Base-by-base conservation (phyloP, 441 rosid genomes). In the Populus tomentosa region DNA sequence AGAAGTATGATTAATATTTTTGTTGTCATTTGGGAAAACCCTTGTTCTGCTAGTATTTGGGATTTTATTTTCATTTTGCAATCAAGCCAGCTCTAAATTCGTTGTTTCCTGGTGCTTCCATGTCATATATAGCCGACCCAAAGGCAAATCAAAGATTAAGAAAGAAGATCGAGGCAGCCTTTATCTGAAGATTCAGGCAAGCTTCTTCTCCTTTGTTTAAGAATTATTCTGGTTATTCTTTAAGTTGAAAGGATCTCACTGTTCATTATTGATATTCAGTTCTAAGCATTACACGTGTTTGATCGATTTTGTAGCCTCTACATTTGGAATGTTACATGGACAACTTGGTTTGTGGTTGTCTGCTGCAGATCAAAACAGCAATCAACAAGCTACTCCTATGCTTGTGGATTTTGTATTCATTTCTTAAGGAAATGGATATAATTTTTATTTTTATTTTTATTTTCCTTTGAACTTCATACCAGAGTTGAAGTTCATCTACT, bases 121-220 rank as follows among this genome's bases (percentile, higher is more conserved):
- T 64, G 71, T 32, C 46, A 67, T 14, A 33, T 50, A n/a, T 42
- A 50, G 63, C 13, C 32, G 14, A 20, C 3, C 1, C 42, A 46
- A 28, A 26, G 67, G 38, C 67, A 69, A 62, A 56, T 35, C 36
- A 35, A 26, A 77, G 36, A 35, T 18, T 7, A 21, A n/a, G 11
- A 46, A 74, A 67, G 63, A 72, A 40, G 30, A 6, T 46, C 72
- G 10, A 13, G 77, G 75, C 32, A 20, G 66, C 10, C 71, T 70
- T 16, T 65, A 64, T 62, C 56, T 20, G 77, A 70, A 73, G 70
- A 24, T 70, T 23, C 59, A 77, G 79, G 88, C 74, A 69, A 77
- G 67, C 26, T 74, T 35, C 38, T 56, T 73, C 30, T 35, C 28
- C 23, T 42, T 0, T 4, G 3, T 59, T 7, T 24, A 40, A n/a